Conservation (phyloP, 331 rosid species). For the Phaseolus coccineus region DNA sequence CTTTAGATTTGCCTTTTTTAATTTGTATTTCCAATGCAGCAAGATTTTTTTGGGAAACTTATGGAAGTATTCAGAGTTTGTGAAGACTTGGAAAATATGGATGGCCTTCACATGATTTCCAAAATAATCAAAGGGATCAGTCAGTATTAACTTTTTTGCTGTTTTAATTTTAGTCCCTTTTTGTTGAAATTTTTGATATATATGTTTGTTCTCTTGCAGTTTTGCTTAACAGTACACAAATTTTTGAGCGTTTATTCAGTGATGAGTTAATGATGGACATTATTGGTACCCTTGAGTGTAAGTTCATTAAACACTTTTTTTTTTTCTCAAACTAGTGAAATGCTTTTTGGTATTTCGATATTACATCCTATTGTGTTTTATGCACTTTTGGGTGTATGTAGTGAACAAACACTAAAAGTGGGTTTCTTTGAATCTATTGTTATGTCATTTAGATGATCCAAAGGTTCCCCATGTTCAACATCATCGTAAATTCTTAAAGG, state of each 20-base stretch:
- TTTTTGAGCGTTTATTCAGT: slow-evolving; percentile 84
- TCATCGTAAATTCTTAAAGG: slow-evolving; percentile 86
- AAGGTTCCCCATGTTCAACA: slow-evolving; percentile 67
- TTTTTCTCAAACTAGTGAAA: background rate
- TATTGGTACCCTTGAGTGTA: slow-evolving; percentile 92
- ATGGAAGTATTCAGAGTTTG: slow-evolving; percentile 76
- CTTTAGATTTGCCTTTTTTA: slow-evolving; percentile 14
- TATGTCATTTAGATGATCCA: slow-evolving; percentile 75
- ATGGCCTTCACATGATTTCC: slow-evolving; percentile 90
- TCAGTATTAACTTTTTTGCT: slow-evolving; percentile 58
- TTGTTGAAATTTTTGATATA: slow-evolving; percentile 30
- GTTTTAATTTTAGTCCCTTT: slow-evolving; percentile 9
- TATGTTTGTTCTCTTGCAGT: slow-evolving; percentile 61
- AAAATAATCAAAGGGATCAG: slow-evolving; percentile 92
- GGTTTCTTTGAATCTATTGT: slow-evolving; percentile 1
- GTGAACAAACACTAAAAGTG: background rate
- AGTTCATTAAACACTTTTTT: slow-evolving; percentile 48
- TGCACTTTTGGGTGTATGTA: background rate
- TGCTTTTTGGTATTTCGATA: slow-evolving; percentile 11
- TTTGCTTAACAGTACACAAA: slow-evolving; percentile 78
- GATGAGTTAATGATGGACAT: slow-evolving; percentile 87
- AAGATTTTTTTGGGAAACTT: slow-evolving; percentile 82
- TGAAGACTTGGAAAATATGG: slow-evolving; percentile 81
- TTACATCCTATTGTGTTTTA: background rate
- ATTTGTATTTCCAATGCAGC: slow-evolving; percentile 56